Evolutionary conservation across 176 grass and related monocot species (phyloP).

Genomic region (Dactylis glomerata): DNA sequence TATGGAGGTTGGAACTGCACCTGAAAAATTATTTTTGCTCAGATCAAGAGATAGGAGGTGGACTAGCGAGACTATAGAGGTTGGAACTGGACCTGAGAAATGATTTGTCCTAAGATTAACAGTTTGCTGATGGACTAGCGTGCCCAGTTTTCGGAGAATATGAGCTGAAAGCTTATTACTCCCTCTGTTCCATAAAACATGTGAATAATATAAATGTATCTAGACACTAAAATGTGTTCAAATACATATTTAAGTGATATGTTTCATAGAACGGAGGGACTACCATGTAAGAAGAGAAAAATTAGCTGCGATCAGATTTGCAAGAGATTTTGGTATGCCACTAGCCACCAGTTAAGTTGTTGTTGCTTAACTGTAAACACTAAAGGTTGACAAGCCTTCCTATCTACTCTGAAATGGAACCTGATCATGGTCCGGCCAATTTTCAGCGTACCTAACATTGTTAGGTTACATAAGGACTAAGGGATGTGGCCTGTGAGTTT

Average conservation of each 20-base stretch:
- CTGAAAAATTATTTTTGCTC: too few species aligned
- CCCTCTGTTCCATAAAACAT: too few species aligned
- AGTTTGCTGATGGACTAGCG: background rate
- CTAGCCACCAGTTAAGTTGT: background rate
- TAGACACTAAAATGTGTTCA: too few species aligned
- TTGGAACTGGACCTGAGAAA: background rate
- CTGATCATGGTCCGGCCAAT: background rate
- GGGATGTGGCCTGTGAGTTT: background rate
- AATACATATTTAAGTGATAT: too few species aligned
- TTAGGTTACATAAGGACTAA: background rate
- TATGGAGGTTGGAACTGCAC: too few species aligned
- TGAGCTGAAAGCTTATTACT: background rate
- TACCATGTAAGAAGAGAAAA: background rate
- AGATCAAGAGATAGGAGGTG: too few species aligned
- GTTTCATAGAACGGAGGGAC: too few species aligned
- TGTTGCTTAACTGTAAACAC: background rate
- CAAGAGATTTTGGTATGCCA: background rate
- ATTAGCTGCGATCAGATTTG: background rate
- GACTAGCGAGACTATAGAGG: too few species aligned
- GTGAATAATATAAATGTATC: too few species aligned
- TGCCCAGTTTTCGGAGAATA: constrained; percentile 1
- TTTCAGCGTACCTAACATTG: background rate
- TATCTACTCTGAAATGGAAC: background rate
- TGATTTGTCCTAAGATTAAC: background rate
- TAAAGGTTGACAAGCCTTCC: background rate